Evolutionary conservation across 2,329 filamentous ascomycete genomes (phyloP), one percentile per base, ranked within the genome.

Genomic region (Xylaria sp.): DNA sequence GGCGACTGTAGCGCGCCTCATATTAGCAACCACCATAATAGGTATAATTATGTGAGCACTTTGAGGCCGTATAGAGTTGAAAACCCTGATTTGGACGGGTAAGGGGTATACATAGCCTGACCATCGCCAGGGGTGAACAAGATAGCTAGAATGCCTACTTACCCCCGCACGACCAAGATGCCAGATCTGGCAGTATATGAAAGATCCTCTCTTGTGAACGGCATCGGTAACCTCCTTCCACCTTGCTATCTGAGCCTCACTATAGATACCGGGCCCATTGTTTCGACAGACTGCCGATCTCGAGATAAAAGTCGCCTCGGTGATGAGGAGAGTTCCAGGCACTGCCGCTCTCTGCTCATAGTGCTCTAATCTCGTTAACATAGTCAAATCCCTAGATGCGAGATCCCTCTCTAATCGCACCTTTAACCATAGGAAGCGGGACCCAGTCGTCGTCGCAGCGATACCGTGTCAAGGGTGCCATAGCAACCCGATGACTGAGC

Each of bases 111-210:
- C 14, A 25, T 9, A 3, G 2, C 12, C 14, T 31, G 9, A 33
- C 21, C 4, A 15, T 23, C 7, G 12, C 17, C 2, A 23, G 12
- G 19, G 37, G 17, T 7, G 11, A 35, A 33, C 12, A 35, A 50
- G 14, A 9, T 9, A 2, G 25, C n/a, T n/a, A 9, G 2, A 6
- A 38, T 19, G 23, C n/a, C 37, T 9, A 51, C 49, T 51, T 14
- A 51, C 49, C n/a, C 83, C 83, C 1, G 81, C 80, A 1, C 89
- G 82, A 7, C 89, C 88, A 0, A 87, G 76, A 1, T 84, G 83
- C 87, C 88, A 91, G 0, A 92, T 78, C 71, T 92, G 89, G 28
- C 83, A 77, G 75, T 82, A 90, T 63, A 90, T 87, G 69, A 80
- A 85, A 17, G 80, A 83, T 4, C 84, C 84, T 68, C 88, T 88